A percentile compares a stretch with the other conserved stretches of the same genome.
phyloP scores from a whole-genome alignment of 768 basidiomycete species.

The Russula griseocarnosa region DNA sequence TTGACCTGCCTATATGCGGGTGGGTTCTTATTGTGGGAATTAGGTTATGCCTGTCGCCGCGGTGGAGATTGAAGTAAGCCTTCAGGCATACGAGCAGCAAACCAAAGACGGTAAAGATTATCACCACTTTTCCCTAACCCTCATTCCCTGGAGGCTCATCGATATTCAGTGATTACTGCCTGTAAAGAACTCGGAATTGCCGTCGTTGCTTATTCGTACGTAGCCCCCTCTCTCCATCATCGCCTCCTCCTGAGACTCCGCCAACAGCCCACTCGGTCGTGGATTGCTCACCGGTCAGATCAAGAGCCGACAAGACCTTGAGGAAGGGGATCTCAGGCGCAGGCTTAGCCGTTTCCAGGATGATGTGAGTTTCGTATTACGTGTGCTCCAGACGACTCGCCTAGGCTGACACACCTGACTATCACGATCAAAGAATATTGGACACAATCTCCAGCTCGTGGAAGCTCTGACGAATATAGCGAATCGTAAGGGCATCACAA shows the following conservation, averaged over 20 bases:
- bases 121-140: too few relatives aligned
- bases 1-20: not conserved
- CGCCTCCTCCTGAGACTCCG: not conserved
- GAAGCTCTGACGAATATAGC: constrained; percentile 42
- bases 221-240: not conserved
- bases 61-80: constrained; percentile 66
- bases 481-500: constrained; percentile 40
- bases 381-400: not conserved
- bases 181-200: constrained; percentile 54
- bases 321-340: constrained; percentile 40
- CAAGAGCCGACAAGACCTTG: constrained; percentile 37
- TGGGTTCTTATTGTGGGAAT: not conserved
- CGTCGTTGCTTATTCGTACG: constrained; percentile 56
- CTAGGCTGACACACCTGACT: not conserved
- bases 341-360: constrained; percentile 38
- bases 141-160: not conserved
- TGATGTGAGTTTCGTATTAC: constrained; percentile 30
- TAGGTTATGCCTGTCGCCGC: constrained; percentile 39
- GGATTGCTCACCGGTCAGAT: constrained; percentile 53
- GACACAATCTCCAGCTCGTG: constrained; percentile 42
- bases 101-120: constrained; percentile 40
- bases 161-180: constrained; percentile 44
- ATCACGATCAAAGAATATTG: constrained; percentile 35
- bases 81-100: constrained; percentile 54
- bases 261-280: constrained; percentile 48